These are phyloP conservation scores for Colletotrichum incanum DNA, from an alignment of 2,329 filamentous ascomycete genomes.

Conservation along the genomic window DNA sequence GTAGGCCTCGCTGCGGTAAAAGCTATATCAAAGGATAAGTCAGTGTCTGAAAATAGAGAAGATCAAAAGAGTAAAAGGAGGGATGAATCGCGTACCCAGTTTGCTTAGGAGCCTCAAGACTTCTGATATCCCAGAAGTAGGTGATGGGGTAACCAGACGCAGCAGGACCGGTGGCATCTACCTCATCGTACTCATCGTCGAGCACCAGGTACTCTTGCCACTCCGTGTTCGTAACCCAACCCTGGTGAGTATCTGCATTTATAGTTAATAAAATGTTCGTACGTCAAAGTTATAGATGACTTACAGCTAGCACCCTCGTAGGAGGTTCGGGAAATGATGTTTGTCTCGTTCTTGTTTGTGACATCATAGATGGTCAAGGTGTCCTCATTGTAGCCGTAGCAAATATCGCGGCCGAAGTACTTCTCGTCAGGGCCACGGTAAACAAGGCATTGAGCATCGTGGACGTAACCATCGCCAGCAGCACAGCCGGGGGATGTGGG, in stretches of 20 bases:
- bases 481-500: constrained; percentile 63
- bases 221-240: constrained; percentile 62
- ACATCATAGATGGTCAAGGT: constrained; percentile 66
- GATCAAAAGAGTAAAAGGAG: background rate
- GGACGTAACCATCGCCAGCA: constrained; percentile 65
- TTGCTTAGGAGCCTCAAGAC: constrained; percentile 57
- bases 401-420: constrained; percentile 63
- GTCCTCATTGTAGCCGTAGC: constrained; percentile 68
- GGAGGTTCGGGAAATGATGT: constrained; percentile 66
- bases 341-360: constrained; percentile 61
- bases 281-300: background rate
- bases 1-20: constrained; percentile 53
- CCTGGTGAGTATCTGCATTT: constrained; percentile 69
- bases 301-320: constrained; percentile 63
- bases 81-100: constrained; percentile 50
- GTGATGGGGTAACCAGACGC: constrained; percentile 60
- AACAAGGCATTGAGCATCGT: constrained; percentile 66
- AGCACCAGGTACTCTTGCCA: constrained; percentile 59
- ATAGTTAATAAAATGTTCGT: constrained; percentile 47
- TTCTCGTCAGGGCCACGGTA: constrained; percentile 64
- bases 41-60: background rate
- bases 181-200: constrained; percentile 62
- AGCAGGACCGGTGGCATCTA: constrained; percentile 51
- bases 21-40: background rate
- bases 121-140: constrained; percentile 64